Evolutionary conservation across 345 rosid species (phyloP), one percentile per base, ranked within the genome.

Genomic region (Reutealis trisperma): DNA sequence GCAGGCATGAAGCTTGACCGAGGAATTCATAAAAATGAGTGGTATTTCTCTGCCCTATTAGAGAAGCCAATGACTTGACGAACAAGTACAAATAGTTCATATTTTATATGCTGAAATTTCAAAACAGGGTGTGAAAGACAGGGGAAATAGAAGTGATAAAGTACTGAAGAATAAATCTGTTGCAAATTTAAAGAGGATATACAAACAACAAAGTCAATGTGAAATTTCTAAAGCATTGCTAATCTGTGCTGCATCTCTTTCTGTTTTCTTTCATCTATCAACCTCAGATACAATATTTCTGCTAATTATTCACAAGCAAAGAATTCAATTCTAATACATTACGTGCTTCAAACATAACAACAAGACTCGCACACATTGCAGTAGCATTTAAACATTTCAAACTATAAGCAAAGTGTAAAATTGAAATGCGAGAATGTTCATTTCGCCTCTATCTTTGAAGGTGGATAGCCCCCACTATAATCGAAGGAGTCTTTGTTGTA

Each of bases 41-140:
- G 89, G 89, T 86, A 85, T 73, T 78, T 89, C 77, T 87, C 88
- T 14, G 87, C 87, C 2, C 79, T 86, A 52, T 60, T 89, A 75
- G 88, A 85, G 84, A 88, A 86, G 62, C 89, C 90, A 44, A 76
- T 68, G 84, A 61, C 87, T 37, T 82, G 79, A 81, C 55, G 51
- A 47, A 12, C 41, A 51, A 13, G 63, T 19, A 34, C 18, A 15
- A 55, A 13, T 37, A 34, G 6, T 37, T 37, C 1, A 37, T 11
- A 64, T 18, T 34, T 63, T 63, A 3, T 30, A 15, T 16, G 30
- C 42, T 14, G 15, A 27, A 27, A 27, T 27, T 27, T 27, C 30
- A 27, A 27, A 27, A 27, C 30, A 27, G 30, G 30, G 30, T 27
- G 30, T 27, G 30, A 27, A 27, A 27, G 1, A 37, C 41, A 37